Conservation (phyloP, 2,329 filamentous ascomycete species). For the Colletotrichum sp. region DNA sequence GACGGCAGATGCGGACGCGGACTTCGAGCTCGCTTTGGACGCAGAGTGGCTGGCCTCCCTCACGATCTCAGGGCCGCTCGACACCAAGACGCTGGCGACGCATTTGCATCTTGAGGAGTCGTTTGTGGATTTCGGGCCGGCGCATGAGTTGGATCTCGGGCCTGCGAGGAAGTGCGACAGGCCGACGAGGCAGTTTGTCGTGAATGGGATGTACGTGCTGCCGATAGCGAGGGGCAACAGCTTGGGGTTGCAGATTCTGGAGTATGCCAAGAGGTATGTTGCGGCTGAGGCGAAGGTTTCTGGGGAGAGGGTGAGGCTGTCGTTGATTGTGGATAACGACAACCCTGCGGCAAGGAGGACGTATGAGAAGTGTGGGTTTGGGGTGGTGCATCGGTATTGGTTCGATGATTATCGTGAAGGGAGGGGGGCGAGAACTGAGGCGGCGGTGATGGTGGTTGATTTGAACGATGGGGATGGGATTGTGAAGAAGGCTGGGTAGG, state of each 20-base stretch:
- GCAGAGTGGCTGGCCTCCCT: slow-evolving; percentile 4
- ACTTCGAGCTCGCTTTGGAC: not conserved
- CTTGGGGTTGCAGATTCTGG: not conserved
- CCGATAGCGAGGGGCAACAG: not conserved
- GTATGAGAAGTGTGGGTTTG: slow-evolving; percentile 3
- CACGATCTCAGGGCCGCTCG: not conserved
- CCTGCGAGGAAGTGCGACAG: not conserved
- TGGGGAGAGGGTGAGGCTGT: not conserved
- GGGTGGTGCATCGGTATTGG: slow-evolving; percentile 9
- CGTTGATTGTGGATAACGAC: slow-evolving; percentile 9
- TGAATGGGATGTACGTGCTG: slow-evolving; percentile 16
- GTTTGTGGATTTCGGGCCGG: not conserved
- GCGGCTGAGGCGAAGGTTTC: not conserved
- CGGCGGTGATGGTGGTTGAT: slow-evolving; percentile 10
- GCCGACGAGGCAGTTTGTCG: not conserved
- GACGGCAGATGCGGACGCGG: not conserved
- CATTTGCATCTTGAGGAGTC: not conserved
- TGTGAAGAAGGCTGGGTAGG: not conserved
- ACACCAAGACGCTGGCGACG: not conserved
- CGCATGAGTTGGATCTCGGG: not conserved
- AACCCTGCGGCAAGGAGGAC: not conserved
- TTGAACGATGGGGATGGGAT: not conserved
- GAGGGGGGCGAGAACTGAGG: not conserved
- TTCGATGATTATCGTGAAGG: slow-evolving; percentile 11
- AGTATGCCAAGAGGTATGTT: not conserved